A percentile compares a stretch with the other conserved stretches of the same genome.
phyloP scores from a whole-genome alignment of 2,329 filamentous ascomycete genomes.

The Ceratocystis albifundus region DNA sequence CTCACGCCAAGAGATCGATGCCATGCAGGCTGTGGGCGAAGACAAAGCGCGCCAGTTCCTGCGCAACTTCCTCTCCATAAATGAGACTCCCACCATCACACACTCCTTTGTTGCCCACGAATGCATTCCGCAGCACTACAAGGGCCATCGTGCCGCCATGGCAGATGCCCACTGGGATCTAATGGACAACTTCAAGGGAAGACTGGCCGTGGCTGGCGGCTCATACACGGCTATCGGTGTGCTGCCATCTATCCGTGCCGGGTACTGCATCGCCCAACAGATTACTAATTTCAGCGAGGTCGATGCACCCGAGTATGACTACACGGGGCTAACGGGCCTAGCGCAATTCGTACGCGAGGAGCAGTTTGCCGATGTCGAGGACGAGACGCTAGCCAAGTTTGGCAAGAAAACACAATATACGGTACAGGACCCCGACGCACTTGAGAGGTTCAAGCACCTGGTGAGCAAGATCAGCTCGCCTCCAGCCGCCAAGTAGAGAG shows the following conservation, averaged over 20 bases:
- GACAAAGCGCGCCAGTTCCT: constrained; percentile 61
- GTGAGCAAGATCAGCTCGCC: neutral
- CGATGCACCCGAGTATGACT: constrained; percentile 26
- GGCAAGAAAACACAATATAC: constrained; percentile 15
- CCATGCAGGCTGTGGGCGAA: constrained; percentile 54
- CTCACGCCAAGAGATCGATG: constrained; percentile 52
- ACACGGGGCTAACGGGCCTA: constrained; percentile 29
- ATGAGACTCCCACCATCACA: constrained; percentile 47
- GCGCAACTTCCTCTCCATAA: constrained; percentile 40
- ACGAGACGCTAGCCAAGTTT: constrained; percentile 6
- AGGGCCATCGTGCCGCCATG: constrained; percentile 62
- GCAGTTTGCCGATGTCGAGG: constrained; percentile 25
- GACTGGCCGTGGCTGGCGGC: constrained; percentile 51
- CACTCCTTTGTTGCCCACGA: constrained; percentile 49
- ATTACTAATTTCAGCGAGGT: constrained; percentile 27
- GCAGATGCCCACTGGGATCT: constrained; percentile 45
- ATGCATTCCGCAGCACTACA: constrained; percentile 82
- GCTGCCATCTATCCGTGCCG: constrained; percentile 42
- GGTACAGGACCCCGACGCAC: neutral
- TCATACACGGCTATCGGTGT: constrained; percentile 44
- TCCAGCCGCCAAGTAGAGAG: neutral
- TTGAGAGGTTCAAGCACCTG: constrained; percentile 2
- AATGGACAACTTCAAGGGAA: constrained; percentile 44
- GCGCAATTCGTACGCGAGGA: constrained; percentile 18
- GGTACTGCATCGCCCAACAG: constrained; percentile 34